Conservation (phyloP, 2,329 filamentous ascomycete genomes). For the Microdochium paspali region DNA sequence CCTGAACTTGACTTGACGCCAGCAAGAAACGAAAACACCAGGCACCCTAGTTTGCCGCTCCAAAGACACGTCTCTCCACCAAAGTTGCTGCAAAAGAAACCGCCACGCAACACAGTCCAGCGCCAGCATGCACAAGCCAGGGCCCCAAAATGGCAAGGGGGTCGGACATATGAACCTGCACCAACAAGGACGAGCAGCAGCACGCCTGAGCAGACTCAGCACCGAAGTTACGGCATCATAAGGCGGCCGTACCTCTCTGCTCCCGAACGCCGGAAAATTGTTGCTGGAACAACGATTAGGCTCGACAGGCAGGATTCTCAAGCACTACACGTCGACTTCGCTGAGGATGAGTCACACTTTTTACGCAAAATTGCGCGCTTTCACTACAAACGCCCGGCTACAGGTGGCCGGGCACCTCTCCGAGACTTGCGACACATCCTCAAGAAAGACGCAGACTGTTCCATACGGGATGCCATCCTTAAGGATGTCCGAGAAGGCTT, state of each 20-base stretch:
- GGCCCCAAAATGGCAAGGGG: constrained; percentile 15
- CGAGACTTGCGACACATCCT: constrained; percentile 17
- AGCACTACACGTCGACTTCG: constrained; percentile 19
- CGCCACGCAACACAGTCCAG: constrained; percentile 7
- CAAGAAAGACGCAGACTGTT: constrained; percentile 11
- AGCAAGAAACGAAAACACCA: neutral
- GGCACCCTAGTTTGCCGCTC: neutral
- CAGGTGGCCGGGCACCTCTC: constrained; percentile 4
- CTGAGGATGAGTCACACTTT: constrained; percentile 12
- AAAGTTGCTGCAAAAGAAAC: constrained; percentile 5
- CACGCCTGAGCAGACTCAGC: neutral
- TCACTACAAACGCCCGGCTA: constrained; percentile 9
- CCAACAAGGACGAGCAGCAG: constrained; percentile 3
- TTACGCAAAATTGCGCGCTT: constrained; percentile 13
- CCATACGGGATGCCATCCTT: constrained; percentile 6
- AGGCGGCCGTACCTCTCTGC: constrained; percentile 15
- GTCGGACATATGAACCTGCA: constrained; percentile 12
- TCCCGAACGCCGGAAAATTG: constrained; percentile 9
- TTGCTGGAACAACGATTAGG: constrained; percentile 4
- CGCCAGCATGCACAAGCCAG: constrained; percentile 12
- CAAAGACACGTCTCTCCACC: too few relatives aligned
- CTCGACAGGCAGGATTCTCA: neutral
- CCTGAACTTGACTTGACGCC: too few relatives aligned
- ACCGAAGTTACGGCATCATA: constrained; percentile 9
- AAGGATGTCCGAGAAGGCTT: constrained; percentile 9